Evolutionary conservation across 73 alveolate species (phyloP).

Genomic region (Tetrahymena elliotti): DNA sequence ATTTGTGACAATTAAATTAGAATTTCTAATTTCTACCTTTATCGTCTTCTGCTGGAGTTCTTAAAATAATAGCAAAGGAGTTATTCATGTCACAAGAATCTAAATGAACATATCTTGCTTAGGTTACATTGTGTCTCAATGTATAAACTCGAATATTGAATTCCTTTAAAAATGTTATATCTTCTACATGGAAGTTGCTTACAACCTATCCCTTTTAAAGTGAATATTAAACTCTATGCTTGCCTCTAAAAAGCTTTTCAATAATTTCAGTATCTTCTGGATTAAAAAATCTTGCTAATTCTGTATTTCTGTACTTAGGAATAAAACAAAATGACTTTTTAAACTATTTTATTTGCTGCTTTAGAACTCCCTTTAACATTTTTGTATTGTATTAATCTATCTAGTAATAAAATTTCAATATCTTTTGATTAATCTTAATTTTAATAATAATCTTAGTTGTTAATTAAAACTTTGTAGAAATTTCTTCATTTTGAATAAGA

Average conservation of each 20-base stretch:
- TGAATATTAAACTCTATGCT: not conserved
- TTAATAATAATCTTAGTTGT: too few species aligned
- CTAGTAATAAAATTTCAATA: too few species aligned
- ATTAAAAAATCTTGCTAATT: not conserved
- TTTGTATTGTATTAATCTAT: too few species aligned
- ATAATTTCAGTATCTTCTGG: not conserved
- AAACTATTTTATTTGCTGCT: not conserved
- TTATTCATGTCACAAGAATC: conserved; percentile 60
- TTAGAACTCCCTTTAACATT: not conserved
- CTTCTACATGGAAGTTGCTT: not conserved
- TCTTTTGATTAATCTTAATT: not conserved
- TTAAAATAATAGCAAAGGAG: conserved; percentile 38
- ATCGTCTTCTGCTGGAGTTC: not conserved
- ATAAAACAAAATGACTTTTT: not conserved
- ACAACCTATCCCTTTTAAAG: not conserved
- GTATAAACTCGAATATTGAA: not conserved
- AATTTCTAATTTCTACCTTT: not conserved
- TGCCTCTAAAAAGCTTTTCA: not conserved
- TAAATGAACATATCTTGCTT: conserved; percentile 53
- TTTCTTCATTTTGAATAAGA: not conserved
- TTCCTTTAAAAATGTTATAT: not conserved
- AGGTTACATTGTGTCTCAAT: conserved; percentile 32
- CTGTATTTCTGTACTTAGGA: not conserved
- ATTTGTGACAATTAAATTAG: not conserved
- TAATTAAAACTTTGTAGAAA: not conserved